Evolutionary conservation across 1,139 yeast genomes (phyloP).

Genomic region (Nadsonia starkeyi-henricii): DNA sequence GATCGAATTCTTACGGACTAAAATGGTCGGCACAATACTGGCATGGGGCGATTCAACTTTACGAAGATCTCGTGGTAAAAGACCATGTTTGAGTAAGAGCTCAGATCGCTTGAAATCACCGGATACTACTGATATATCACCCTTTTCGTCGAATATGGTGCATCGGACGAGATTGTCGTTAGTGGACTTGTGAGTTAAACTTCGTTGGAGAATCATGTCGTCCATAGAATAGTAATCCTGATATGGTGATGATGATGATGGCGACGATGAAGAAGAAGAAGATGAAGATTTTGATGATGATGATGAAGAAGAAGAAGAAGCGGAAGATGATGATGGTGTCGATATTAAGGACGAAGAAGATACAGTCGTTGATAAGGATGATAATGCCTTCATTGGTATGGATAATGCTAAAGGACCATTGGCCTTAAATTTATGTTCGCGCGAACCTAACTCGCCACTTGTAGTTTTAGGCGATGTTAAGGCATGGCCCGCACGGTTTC

Average conservation of each 20-base stretch:
- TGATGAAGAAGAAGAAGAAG: too few relatives aligned
- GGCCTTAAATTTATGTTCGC: too few relatives aligned
- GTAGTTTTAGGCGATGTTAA: background rate
- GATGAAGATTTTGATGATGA: too few relatives aligned
- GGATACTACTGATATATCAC: slow-evolving; percentile 60
- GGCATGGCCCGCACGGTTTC: background rate
- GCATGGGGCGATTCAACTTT: slow-evolving; percentile 81
- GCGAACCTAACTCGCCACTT: background rate
- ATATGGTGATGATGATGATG: background rate
- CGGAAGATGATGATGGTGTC: too few relatives aligned
- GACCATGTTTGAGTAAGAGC: slow-evolving; percentile 58
- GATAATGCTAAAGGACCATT: background rate
- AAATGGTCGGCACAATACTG: slow-evolving; percentile 79
- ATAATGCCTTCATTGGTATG: too few relatives aligned
- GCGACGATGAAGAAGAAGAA: too few relatives aligned
- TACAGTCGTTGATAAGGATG: too few relatives aligned
- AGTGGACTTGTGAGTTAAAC: slow-evolving; percentile 19
- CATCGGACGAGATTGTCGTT: slow-evolving; percentile 36
- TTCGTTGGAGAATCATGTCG: slow-evolving; percentile 23
- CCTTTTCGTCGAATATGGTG: slow-evolving; percentile 63
- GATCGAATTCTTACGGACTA: slow-evolving; percentile 66
- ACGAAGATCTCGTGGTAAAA: slow-evolving; percentile 70
- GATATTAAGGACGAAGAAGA: too few relatives aligned
- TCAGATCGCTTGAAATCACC: slow-evolving; percentile 67
- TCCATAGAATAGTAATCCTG: slow-evolving; percentile 5